Evolutionary conservation across 148 eudicot species (phyloP).

Genomic region (Selenicereus undatus): DNA sequence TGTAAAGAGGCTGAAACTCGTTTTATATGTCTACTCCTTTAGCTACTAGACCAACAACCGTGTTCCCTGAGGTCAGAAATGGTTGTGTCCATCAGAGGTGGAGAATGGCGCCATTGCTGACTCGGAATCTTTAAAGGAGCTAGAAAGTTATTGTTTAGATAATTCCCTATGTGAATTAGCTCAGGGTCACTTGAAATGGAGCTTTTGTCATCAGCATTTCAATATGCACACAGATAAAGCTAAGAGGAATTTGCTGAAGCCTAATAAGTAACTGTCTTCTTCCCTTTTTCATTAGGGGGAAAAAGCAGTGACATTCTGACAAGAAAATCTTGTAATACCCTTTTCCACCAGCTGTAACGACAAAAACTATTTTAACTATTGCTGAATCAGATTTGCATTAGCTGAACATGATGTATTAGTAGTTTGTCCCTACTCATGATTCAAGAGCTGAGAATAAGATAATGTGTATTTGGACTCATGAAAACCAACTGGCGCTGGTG

Average conservation of each 20-base stretch:
- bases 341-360: conserved; percentile 17
- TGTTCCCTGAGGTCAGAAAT: neutral
- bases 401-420: neutral
- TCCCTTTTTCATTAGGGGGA: conserved; percentile 11
- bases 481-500: neutral
- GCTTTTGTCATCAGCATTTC: neutral
- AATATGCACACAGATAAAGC: neutral
- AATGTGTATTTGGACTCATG: neutral
- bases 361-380: conserved; percentile 9
- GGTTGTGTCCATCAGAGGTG: neutral
- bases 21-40: neutral
- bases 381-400: conserved; percentile 10
- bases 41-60: neutral
- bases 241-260: neutral
- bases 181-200: too few relatives aligned
- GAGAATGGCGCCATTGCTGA: neutral
- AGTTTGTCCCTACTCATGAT: neutral
- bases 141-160: neutral
- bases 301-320: neutral
- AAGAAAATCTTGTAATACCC: neutral
- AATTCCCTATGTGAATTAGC: neutral
- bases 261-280: conserved; percentile 1
- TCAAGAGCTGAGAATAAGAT: neutral
- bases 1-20: too few relatives aligned
- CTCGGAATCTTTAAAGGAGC: neutral